Evolutionary conservation across 2,329 filamentous ascomycete genomes (phyloP), one percentile per base, ranked within the genome.

Genomic region (Colletotrichum somersetense): DNA sequence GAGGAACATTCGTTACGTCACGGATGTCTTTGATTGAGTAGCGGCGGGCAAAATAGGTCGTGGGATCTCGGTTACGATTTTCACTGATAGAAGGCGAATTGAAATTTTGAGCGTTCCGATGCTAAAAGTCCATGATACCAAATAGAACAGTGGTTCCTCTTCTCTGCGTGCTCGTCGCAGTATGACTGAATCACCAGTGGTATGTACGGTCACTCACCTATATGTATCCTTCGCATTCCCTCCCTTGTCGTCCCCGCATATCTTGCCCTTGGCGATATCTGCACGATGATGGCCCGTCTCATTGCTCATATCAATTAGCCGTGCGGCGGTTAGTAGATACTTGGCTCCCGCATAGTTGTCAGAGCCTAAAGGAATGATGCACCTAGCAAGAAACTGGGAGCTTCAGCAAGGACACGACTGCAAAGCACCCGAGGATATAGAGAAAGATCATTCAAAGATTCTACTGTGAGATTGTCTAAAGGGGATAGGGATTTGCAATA

Each of bases 21-120:
- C 86, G 2, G 89, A 91, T 80, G 89, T 91, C 20, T 91, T 91
- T 82, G 87, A 89, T 75, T 89, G 62, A 23, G 8, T 30, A 16
- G 20, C 67, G 18, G 7, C 10, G 10, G 42, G 42, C 10, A 26
- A 26, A 26, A 26, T 3, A 2, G 44, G 5, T 10, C 18, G 14
- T 20, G 20, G 12, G 44, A 7, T 40, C 23, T 40, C 30, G 30
- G 53, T 14, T 38, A 12, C 18, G 20, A 4, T 52, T 40, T 8
- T 20, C 14, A 50, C 23, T 48, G 14, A 48, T 62, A 38, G 26
- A 62, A 23, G 10, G 18, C 7, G 6, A 8, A 5, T 30, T 42
- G 8, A 33, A 33, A 62, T 35, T 62, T 42, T n/a, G 30, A 40
- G 46, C n/a, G 59, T 26, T 50, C 40, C 14, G 14, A 20, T 40